phyloP scores from a whole-genome alignment of 306 rosid genomes.

The Pyrus bretschneideri region DNA sequence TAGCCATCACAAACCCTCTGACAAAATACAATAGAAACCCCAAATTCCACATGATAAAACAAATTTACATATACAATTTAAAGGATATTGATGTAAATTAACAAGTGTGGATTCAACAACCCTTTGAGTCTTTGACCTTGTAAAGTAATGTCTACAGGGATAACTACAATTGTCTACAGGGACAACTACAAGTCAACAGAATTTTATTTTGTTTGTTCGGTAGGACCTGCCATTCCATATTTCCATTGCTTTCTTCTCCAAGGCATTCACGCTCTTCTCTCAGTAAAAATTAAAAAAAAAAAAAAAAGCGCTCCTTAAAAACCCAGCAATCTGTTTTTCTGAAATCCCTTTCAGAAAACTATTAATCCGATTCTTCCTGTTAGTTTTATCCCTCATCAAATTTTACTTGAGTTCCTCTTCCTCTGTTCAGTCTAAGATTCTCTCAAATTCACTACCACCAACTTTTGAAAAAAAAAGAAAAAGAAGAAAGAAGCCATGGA shows the following conservation, averaged over 20 bases:
- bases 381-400: neutral
- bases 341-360: constrained; percentile 11
- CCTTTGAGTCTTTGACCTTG: neutral
- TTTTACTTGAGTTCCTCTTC: constrained; percentile 1
- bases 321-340: neutral
- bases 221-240: constrained; percentile 34
- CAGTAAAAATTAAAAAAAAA: neutral
- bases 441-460: neutral
- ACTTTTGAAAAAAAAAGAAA: neutral
- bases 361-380: neutral
- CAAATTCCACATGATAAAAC: neutral
- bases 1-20: neutral
- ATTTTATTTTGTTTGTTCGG: constrained; percentile 31
- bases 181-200: constrained; percentile 39
- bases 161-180: constrained; percentile 24
- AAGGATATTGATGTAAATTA: constrained; percentile 2
- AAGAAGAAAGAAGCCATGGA: constrained; percentile 16
- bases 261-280: constrained; percentile 3
- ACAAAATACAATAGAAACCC: neutral
- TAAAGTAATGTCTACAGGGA: neutral
- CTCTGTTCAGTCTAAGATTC: neutral
- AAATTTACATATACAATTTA: neutral
- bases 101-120: neutral
- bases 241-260: constrained; percentile 8
- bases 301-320: neutral